phyloP scores from a whole-genome alignment of 768 basidiomycete genomes.

The Leccinellum luteum region DNA sequence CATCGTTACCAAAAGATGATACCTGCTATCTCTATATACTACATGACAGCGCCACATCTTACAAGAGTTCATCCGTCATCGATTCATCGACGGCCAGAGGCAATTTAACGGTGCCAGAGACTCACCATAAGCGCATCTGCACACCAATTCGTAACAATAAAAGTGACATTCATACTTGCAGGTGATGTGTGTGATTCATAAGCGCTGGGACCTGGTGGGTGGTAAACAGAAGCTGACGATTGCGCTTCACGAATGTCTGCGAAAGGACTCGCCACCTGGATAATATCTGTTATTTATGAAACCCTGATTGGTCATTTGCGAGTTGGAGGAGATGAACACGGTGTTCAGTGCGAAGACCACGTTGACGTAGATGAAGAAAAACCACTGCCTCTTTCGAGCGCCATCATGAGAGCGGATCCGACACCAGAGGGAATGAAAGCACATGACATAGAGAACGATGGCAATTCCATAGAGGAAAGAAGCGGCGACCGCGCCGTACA shows the following conservation, averaged over 20 bases:
- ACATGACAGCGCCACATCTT: constrained; percentile 34
- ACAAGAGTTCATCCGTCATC: background rate
- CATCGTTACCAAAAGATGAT: constrained; percentile 12
- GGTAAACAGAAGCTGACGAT: no score
- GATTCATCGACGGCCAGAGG: background rate
- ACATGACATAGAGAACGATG: constrained; percentile 27
- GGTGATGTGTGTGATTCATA: constrained; percentile 26
- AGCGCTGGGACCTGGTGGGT: constrained; percentile 21
- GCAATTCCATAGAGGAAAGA: constrained; percentile 27
- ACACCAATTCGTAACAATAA: constrained; percentile 30
- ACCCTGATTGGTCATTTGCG: constrained; percentile 25
- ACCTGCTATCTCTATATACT: constrained; percentile 29
- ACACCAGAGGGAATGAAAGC: constrained; percentile 27
- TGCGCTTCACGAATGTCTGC: background rate
- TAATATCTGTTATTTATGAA: constrained; percentile 32
- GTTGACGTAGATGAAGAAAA: constrained; percentile 30
- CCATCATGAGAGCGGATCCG: constrained; percentile 15
- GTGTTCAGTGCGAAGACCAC: constrained; percentile 30
- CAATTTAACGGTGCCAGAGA: background rate
- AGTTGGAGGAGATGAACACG: constrained; percentile 21
- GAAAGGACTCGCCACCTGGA: constrained; percentile 24
- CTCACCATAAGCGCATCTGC: constrained; percentile 31
- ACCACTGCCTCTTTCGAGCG: constrained; percentile 17
- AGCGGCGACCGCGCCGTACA: constrained; percentile 30
- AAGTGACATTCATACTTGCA: constrained; percentile 23